phyloP scores from a whole-genome alignment of 768 basidiomycete genomes.

The Boletus tylopilopsis region DNA sequence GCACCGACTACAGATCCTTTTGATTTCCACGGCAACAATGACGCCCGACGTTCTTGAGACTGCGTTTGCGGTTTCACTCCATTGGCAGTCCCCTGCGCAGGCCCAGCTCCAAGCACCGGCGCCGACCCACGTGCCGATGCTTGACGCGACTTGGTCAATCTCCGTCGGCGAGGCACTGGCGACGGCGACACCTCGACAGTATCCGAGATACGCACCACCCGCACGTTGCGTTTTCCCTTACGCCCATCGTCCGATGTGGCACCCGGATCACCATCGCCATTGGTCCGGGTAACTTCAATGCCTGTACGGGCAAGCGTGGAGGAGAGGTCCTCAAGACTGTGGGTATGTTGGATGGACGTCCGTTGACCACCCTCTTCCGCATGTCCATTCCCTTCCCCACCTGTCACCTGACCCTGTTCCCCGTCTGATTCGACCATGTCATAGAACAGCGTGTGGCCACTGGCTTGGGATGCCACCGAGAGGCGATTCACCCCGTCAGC shows the following conservation, averaged over 20 bases:
- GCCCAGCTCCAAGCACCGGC: not conserved
- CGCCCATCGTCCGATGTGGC: not conserved
- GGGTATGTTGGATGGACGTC: slow-evolving; percentile 9
- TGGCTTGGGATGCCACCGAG: slow-evolving; percentile 21
- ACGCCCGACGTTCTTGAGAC: slow-evolving; percentile 12
- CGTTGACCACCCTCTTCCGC: not conserved
- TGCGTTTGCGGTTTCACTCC: not conserved
- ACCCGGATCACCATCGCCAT: not conserved
- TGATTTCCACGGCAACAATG: slow-evolving; percentile 23
- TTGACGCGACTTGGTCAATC: slow-evolving; percentile 22
- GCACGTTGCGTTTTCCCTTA: slow-evolving; percentile 19
- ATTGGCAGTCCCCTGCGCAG: not conserved
- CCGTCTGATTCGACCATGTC: slow-evolving; percentile 15
- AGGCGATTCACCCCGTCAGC: slow-evolving; percentile 15
- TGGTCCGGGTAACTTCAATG: slow-evolving; percentile 6
- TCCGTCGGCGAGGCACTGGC: slow-evolving; percentile 14
- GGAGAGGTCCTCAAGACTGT: slow-evolving; percentile 24
- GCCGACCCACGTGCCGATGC: not conserved
- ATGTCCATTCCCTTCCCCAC: not conserved
- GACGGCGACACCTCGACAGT: slow-evolving; percentile 18
- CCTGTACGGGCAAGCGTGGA: slow-evolving; percentile 20
- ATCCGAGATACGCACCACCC: slow-evolving; percentile 25
- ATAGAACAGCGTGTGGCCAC: slow-evolving; percentile 27
- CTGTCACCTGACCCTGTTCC: not conserved
- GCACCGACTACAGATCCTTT: slow-evolving; percentile 1